Evolutionary conservation across 192 early-diverging fungal genomes (phyloP), one percentile per base, ranked within the genome.

Genomic region (Coemansia sp.): DNA sequence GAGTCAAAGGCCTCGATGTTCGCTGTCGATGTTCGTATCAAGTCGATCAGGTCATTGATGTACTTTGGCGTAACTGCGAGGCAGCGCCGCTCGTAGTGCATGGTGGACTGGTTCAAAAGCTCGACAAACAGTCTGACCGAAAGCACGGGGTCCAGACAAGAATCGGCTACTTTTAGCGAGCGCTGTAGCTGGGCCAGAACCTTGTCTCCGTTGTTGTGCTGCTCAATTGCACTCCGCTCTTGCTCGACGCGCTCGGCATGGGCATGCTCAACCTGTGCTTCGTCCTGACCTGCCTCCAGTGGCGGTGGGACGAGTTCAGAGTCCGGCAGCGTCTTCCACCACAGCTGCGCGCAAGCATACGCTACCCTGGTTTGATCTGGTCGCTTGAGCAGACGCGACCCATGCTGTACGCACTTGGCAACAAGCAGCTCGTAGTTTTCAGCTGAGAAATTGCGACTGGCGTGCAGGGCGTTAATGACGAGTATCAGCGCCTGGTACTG

Each of bases 71-170:
- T 95, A 13, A 99, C 91, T 79, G 93, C 82, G 64, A 95, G 90
- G 66, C 95, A 96, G 58, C 90, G 83, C 66, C 88, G 89, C 86
- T 96, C 94, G 83, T 92, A 99, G 75, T 92, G 96, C 82, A 95
- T 96, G 50, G 97, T 84, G 64, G 93, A 96, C 76, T 92, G 84
- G 77, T 98, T 96, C 60, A 99, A 76, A 59, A 98, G 92, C 73
- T 98, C 95, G n/a, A 99, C 93, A 86, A 99, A 95, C 34, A 98
- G 79, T 69, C 93, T 91, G 18, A 95, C 91, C 34, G 92, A 95
- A 16, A 95, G 88, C 36, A 87, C 86, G 31, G 88, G 85, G 61
- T 99, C 96, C 86, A 97, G 88, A 41, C 95, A 93, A 16, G 88
- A 88, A 75, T 97, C 96, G 1, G 98, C 95, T 65, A 96, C 88